Conservation (phyloP, 768 basidiomycete species). For the Boletus vermiculosoides region DNA sequence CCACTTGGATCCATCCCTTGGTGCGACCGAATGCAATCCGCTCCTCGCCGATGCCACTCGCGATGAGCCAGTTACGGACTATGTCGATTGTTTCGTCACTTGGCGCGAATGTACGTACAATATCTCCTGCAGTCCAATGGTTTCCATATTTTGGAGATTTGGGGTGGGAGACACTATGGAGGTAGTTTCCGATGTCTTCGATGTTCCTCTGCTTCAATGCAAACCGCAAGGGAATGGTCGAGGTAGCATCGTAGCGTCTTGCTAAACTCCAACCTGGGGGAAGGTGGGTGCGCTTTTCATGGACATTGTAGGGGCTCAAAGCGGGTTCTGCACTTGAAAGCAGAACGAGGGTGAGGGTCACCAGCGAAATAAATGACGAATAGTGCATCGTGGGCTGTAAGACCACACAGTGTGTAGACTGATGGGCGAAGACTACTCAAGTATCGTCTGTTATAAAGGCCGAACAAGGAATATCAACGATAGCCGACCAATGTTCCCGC, state of each 20-base stretch:
- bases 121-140: constrained; percentile 30
- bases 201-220: constrained; percentile 3
- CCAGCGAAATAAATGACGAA: constrained; percentile 3
- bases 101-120: background rate
- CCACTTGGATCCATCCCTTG: background rate
- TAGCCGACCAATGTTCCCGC: background rate
- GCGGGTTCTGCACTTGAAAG: constrained; percentile 17
- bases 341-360: constrained; percentile 10
- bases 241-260: constrained; percentile 35
- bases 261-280: constrained; percentile 39
- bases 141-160: constrained; percentile 32
- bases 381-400: constrained; percentile 12
- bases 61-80: background rate
- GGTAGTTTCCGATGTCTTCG: constrained; percentile 17
- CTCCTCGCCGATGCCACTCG: background rate
- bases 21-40: background rate
- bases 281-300: constrained; percentile 39
- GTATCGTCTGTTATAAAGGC: background rate
- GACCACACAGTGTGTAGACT: background rate
- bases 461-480: too few relatives aligned
- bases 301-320: constrained; percentile 18
- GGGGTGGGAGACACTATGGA: constrained; percentile 35
- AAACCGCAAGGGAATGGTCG: constrained; percentile 30
- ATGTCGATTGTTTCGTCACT: background rate
- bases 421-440: background rate